Base-by-base conservation (phyloP, 2,329 filamentous ascomycete species). In the Colletotrichum gigasporum region DNA sequence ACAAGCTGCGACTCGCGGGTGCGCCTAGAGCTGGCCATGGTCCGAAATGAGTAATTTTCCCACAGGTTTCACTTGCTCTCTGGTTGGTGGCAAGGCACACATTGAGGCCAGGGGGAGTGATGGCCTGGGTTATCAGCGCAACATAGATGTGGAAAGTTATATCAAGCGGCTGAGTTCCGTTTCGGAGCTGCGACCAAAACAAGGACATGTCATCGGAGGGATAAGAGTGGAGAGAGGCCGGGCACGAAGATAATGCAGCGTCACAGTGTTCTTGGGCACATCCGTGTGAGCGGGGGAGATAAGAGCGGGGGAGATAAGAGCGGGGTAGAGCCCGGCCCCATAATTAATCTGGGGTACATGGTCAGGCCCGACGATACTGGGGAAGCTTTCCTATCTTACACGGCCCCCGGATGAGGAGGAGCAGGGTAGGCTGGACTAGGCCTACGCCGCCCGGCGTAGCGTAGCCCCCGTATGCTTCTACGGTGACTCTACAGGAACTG, bases 301-400 rank as follows among this genome's bases (percentile, higher is more conserved):
- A 52, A 52, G 48, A 39, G 30, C 41, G 53, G 53, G 41, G 53
- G 42, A 37, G 48, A 52, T 52, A 52, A 52, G 48, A 39, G 30
- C 41, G 53, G 53, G 41, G 53, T n/a, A 20, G 26, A 20, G 37
- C 20, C 41, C n/a, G 10, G 28, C 20, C 41, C 53, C 53, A 56
- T 26, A 47, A 35, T 47, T 47, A 56, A 56, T 37, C 53, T 37
- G 41, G 53, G 53, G 53, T 37, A 56, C 41, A 47, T 47, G 41
- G 26, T 26, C 42, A n/a, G 41, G 30, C 41, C 22, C 28, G 53
- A 48, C 37, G 53, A 48, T 48, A 56, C 53, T 35, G 53, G 53
- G 53, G 24, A 47, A 56, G 41, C 53, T 56, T 56, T 56, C 53
- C 53, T 56, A 56, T 56, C 53, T 56, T 11, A 37, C 20, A 10